phyloP scores from a whole-genome alignment of 2,329 filamentous ascomycete genomes.

The Penicillium sp. region DNA sequence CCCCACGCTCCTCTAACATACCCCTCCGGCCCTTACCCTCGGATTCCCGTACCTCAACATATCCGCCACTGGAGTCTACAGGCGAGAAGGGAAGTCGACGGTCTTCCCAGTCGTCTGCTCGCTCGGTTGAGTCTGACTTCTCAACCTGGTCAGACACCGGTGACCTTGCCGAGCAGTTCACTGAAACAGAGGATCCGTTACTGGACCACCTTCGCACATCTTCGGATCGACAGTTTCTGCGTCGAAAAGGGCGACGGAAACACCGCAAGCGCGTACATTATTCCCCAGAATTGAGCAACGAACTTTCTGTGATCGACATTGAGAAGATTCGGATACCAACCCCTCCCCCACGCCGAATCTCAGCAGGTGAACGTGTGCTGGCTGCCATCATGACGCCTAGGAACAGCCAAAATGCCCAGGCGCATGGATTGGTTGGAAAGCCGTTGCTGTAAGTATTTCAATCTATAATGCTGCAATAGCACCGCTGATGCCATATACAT shows the following conservation, averaged over 20 bases:
- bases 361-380: constrained; percentile 65
- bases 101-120: constrained; percentile 49
- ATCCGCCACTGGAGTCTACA: constrained; percentile 39
- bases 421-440: constrained; percentile 93
- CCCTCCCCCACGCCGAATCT: constrained; percentile 60
- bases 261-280: constrained; percentile 68
- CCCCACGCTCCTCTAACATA: constrained; percentile 70
- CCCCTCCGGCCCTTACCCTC: constrained; percentile 69
- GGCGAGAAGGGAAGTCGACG: constrained; percentile 50
- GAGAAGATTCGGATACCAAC: constrained; percentile 69
- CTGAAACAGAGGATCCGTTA: constrained; percentile 76
- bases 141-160: constrained; percentile 91
- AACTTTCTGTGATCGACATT: constrained; percentile 35
- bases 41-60: constrained; percentile 31
- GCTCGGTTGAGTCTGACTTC: constrained; percentile 62
- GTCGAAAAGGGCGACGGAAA: constrained; percentile 31
- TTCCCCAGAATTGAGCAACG: constrained; percentile 48
- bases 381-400: constrained; percentile 80
- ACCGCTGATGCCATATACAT: constrained; percentile 21
- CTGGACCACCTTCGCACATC: constrained; percentile 62
- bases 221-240: constrained; percentile 56
- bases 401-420: constrained; percentile 63
- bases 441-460: constrained; percentile 70
- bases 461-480: constrained; percentile 5
- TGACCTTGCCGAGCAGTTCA: constrained; percentile 88